Conservation (phyloP, 345 rosid species). For the Geranium brycei region DNA sequence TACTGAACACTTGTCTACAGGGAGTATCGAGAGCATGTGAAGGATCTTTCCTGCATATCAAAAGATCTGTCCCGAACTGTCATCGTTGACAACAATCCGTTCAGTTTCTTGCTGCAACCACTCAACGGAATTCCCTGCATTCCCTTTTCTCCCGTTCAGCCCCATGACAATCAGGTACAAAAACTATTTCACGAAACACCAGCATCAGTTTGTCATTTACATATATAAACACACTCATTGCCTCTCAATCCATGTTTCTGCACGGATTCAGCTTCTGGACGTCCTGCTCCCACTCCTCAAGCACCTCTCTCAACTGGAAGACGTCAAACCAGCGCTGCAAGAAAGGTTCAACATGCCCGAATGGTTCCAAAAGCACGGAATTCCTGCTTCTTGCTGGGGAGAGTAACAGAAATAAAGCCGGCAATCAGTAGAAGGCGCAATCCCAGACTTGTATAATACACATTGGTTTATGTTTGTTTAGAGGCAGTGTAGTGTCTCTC, state of each 20-base stretch:
- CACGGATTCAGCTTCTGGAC: slow-evolving; percentile 58
- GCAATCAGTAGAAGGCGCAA: neutral
- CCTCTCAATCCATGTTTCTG: neutral
- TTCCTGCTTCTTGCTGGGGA: slow-evolving; percentile 48
- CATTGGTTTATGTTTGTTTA: slow-evolving; percentile 2
- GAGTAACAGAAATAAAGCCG: no score
- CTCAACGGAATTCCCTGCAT: slow-evolving; percentile 90
- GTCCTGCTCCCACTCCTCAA: slow-evolving; percentile 87
- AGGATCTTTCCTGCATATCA: slow-evolving; percentile 74
- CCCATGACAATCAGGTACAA: slow-evolving; percentile 62
- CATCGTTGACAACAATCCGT: slow-evolving; percentile 90
- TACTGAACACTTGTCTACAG: slow-evolving; percentile 21
- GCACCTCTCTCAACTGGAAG: slow-evolving; percentile 69
- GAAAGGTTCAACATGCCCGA: slow-evolving; percentile 85
- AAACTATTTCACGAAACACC: neutral
- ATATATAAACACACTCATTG: neutral
- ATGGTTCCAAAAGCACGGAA: slow-evolving; percentile 94
- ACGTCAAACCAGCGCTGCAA: slow-evolving; percentile 58
- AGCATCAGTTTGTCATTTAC: neutral
- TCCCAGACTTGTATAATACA: slow-evolving; percentile 7
- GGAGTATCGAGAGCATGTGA: slow-evolving; percentile 73
- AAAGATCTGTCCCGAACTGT: slow-evolving; percentile 67
- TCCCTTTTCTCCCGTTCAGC: slow-evolving; percentile 79
- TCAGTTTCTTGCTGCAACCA: slow-evolving; percentile 93
- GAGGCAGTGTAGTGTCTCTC: slow-evolving; percentile 9